Conservation (phyloP, 306 rosid genomes). For the Comarum palustre region DNA sequence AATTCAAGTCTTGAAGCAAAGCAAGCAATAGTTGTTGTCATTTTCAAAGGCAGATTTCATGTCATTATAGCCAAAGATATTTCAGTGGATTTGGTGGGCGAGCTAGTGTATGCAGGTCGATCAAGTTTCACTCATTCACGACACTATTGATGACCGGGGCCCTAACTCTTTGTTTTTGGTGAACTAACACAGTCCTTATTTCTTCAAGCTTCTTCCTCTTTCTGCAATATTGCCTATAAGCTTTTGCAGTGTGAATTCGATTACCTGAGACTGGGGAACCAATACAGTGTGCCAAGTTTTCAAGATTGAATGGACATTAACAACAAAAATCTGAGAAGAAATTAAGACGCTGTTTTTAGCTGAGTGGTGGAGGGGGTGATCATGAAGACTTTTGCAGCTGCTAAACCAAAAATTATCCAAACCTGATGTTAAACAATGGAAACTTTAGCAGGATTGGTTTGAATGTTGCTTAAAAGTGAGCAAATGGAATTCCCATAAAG, state of each 20-base stretch:
- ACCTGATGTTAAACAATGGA: conserved; percentile 6
- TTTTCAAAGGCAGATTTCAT: conserved; percentile 39
- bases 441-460: conserved; percentile 12
- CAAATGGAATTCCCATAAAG: conserved; percentile 39
- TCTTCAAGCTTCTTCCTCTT: background rate
- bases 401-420: background rate
- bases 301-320: background rate
- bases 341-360: background rate
- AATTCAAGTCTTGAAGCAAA: conserved; percentile 15
- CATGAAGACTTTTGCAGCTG: background rate
- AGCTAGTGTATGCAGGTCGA: background rate
- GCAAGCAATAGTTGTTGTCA: conserved; percentile 26
- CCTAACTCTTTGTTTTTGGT: background rate
- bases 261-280: background rate
- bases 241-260: background rate
- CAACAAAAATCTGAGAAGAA: background rate
- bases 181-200: background rate
- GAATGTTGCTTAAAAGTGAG: conserved; percentile 49
- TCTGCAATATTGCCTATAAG: background rate
- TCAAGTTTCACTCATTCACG: conserved; percentile 39
- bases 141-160: conserved; percentile 40
- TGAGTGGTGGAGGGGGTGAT: background rate
- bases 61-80: conserved; percentile 38
- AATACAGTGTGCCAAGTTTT: background rate
- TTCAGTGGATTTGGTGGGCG: conserved; percentile 44